These are phyloP conservation scores for Solanum hybrid DNA, from an alignment of 305 asterid species.

Conservation along the genomic window DNA sequence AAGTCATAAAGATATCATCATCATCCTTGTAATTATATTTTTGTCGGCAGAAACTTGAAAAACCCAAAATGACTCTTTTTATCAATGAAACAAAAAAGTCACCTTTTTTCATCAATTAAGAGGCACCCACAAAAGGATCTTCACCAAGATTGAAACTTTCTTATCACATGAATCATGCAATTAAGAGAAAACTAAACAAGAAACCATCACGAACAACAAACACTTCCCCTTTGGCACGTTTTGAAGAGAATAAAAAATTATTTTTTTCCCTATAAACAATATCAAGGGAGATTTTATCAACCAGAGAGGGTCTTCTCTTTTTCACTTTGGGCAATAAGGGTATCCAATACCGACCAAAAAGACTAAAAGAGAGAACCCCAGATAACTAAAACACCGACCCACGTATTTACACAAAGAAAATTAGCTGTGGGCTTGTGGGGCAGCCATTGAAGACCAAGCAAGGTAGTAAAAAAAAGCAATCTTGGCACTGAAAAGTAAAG, in stretches of 20 bases:
- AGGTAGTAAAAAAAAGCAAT: conserved; percentile 10
- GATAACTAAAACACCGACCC: conserved; percentile 40
- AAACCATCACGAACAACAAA: not conserved
- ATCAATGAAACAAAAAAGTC: not conserved
- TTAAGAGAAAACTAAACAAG: not conserved
- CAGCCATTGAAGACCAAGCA: conserved; percentile 63
- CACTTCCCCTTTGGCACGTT: conserved; percentile 2
- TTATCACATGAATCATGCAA: not conserved
- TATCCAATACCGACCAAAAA: conserved; percentile 49
- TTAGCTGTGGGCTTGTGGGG: conserved; percentile 33
- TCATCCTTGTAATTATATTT: not conserved
- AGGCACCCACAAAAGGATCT: not conserved
- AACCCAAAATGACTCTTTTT: not conserved
- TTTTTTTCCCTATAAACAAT: not conserved
- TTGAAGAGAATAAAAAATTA: not conserved
- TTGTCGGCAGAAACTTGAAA: conserved; percentile 2
- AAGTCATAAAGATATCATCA: not conserved
- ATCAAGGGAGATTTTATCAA: not conserved
- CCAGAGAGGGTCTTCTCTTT: not conserved
- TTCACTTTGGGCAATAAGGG: conserved; percentile 9
- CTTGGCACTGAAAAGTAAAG: conserved; percentile 44
- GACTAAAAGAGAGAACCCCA: conserved; percentile 24
- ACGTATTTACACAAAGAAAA: conserved; percentile 38
- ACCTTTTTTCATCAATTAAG: not conserved
- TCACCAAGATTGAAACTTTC: conserved; percentile 4